Evolutionary conservation across 345 rosid species (phyloP), one percentile per base, ranked within the genome.

Genomic region (Barbarea vulgaris): DNA sequence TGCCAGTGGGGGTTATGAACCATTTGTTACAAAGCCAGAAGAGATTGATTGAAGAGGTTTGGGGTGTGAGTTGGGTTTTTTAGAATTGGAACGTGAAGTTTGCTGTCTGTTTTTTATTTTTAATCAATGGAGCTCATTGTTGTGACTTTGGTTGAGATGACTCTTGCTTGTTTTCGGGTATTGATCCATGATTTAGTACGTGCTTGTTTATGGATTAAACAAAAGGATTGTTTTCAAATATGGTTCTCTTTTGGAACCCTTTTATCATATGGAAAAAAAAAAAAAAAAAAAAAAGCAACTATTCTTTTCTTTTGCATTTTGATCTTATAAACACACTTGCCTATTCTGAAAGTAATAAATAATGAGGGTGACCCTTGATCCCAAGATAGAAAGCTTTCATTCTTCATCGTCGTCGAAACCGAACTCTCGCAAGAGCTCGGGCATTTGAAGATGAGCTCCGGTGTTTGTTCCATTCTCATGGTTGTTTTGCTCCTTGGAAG

Each of bases 401-500:
- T 51, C 27, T 13, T 74, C 66, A 22, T 72, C 82, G 2, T 80
- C 79, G 28, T 74, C 53, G 2, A 70, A 60, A 42, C 83, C 75
- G 2, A 82, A 76, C 5, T 81, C 86, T 15, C 82, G 69, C 12
- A 88, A 89, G 37, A 88, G 72, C 72, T 88, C 91, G 0, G 89
- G 87, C 48, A 87, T 46, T 22, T 63, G 74, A 24, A 92, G 57
- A 31, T 61, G 64, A 50, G 76, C 77, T 6, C 73, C 39, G 0
- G 39, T 44, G 51, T 64, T 21, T 13, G 62, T 25, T 56, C 79
- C 84, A 17, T 39, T 37, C 21, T 52, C 68, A 76, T 14, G 51
- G 73, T 53, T 64, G 64, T 41, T 69, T 53, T 44, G 34, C 0
- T 59, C 77, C 18, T 59, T 30, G 51, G 67, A 66, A 6, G 12